Percentiles rank a stretch among this genome's conserved stretches.
Conservation (phyloP, 163 green algal genomes). For the Prototheca cutis region DNA sequence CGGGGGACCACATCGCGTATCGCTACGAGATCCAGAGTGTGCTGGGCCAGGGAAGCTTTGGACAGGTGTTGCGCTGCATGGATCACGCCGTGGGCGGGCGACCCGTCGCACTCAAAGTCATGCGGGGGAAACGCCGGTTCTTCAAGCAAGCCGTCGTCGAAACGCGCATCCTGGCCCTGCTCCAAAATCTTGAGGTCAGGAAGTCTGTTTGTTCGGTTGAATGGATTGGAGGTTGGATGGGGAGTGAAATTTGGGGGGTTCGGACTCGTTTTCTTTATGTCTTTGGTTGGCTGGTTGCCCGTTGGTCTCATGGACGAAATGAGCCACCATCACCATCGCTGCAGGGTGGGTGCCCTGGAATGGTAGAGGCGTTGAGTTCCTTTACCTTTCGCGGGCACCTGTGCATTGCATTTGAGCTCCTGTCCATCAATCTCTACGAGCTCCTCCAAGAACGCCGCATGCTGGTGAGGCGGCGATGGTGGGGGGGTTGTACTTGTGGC, state of each 20-base stretch:
- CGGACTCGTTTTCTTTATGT: no score
- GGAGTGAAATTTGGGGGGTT: no score
- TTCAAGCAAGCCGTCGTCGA: slow-evolving; percentile 91
- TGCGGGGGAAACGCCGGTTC: slow-evolving; percentile 96
- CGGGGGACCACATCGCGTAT: neutral
- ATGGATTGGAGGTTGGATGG: no score
- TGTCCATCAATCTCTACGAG: slow-evolving; percentile 96
- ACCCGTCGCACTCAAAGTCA: slow-evolving; percentile 72
- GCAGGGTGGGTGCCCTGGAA: neutral
- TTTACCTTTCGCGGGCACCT: slow-evolving; percentile 88
- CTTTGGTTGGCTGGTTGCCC: no score
- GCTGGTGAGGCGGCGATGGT: slow-evolving; percentile 6
- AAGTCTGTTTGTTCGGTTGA: neutral
- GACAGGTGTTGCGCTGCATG: slow-evolving; percentile 80
- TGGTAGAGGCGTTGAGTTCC: slow-evolving; percentile 15
- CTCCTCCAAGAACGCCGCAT: slow-evolving; percentile 91
- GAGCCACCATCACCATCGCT: no score
- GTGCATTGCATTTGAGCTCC: slow-evolving; percentile 95
- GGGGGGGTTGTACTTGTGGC: neutral
- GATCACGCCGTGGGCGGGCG: slow-evolving; percentile 36
- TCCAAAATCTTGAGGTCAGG: slow-evolving; percentile 32
- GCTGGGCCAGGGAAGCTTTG: slow-evolving; percentile 91
- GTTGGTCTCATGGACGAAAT: no score
- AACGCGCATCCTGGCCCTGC: slow-evolving; percentile 87
- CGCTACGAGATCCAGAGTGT: slow-evolving; percentile 72